Evolutionary conservation across 768 basidiomycete genomes (phyloP).

Genomic region (Suillus subalutaceus): DNA sequence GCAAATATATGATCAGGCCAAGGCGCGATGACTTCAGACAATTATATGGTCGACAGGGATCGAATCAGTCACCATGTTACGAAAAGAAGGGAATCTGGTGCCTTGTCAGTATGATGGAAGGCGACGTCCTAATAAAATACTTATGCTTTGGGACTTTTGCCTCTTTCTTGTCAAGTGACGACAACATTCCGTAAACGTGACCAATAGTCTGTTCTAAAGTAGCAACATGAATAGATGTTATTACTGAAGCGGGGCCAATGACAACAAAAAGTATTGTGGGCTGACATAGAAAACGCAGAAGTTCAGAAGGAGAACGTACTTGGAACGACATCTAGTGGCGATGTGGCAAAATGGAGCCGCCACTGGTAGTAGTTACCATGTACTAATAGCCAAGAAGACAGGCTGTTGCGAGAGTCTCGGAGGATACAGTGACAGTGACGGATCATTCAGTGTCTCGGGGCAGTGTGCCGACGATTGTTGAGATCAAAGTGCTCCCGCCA

Average conservation of each 20-base stretch:
- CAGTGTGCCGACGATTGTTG: constrained; percentile 8
- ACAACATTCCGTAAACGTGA: neutral
- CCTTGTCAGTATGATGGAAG: neutral
- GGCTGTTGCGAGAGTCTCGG: constrained; percentile 8
- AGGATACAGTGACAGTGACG: constrained; percentile 3
- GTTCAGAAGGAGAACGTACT: neutral
- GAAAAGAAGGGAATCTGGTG: neutral
- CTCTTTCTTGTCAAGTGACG: neutral
- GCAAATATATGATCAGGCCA: neutral
- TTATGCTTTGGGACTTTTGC: neutral
- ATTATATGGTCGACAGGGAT: neutral
- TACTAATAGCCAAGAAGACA: neutral
- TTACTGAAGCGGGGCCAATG: neutral
- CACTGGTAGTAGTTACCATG: neutral
- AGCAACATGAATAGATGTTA: neutral
- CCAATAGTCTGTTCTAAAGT: neutral
- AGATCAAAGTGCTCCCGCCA: neutral
- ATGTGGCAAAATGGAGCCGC: neutral
- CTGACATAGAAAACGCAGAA: neutral
- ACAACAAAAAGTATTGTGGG: neutral
- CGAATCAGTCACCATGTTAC: neutral
- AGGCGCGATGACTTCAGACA: neutral
- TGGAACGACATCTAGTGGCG: neutral
- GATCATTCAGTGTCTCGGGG: constrained; percentile 12
- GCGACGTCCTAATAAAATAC: neutral